Conservation (phyloP, 495 filamentous ascomycete species). For the Penicillium simplicissimum region DNA sequence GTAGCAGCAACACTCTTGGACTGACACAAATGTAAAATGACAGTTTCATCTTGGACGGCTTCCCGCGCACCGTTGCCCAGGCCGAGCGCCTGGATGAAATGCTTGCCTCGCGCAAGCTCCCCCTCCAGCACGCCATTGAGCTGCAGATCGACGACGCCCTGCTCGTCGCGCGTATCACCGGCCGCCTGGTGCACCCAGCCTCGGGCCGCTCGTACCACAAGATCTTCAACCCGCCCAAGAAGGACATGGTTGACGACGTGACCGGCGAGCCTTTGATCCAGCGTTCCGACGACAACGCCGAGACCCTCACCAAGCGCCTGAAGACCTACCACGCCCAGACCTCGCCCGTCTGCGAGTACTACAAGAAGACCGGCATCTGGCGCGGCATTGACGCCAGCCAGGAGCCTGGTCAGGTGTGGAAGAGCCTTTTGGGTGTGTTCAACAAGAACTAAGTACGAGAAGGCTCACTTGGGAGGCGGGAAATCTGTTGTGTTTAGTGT, state of each 20-base stretch:
- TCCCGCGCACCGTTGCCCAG: conserved; percentile 94
- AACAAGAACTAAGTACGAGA: conserved; percentile 48
- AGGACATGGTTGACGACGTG: conserved; percentile 90
- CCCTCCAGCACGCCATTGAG: conserved; percentile 90
- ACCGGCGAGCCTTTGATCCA: conserved; percentile 97
- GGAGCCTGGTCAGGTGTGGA: conserved; percentile 94
- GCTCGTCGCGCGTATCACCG: conserved; percentile 93
- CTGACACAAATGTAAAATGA: conserved; percentile 9
- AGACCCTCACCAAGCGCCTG: conserved; percentile 94
- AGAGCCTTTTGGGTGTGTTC: conserved; percentile 84
- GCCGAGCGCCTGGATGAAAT: conserved; percentile 93
- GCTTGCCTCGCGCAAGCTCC: conserved; percentile 70
- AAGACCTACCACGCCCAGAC: conserved; percentile 95
- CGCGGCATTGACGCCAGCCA: conserved; percentile 94
- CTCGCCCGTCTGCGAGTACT: conserved; percentile 86
- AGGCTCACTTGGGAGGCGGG: neutral
- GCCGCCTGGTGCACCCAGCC: conserved; percentile 91
- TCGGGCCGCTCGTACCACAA: conserved; percentile 96
- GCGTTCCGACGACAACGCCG: conserved; percentile 94
- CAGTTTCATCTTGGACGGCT: conserved; percentile 98
- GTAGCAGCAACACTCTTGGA: neutral
- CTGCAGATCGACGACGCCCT: conserved; percentile 94
- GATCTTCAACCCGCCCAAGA: conserved; percentile 98
- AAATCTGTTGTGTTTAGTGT: neutral
- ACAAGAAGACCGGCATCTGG: conserved; percentile 97